These are phyloP conservation scores for Nakataea oryzae DNA, from an alignment of 2,329 filamentous ascomycete genomes.

Conservation along the genomic window DNA sequence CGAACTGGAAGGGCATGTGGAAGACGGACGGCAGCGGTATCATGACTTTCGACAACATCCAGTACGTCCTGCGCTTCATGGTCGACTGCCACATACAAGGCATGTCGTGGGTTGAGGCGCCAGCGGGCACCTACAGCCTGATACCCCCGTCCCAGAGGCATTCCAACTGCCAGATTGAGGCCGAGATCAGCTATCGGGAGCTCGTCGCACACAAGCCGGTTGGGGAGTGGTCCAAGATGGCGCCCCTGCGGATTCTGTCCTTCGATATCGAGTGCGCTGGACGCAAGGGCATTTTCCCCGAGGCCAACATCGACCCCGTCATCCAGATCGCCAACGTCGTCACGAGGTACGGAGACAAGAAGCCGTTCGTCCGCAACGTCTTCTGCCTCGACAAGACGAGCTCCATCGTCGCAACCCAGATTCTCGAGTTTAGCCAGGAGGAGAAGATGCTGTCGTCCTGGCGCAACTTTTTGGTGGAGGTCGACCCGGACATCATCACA, in stretches of 20 bases:
- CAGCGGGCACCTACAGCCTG: slow-evolving; percentile 61
- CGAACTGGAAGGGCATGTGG: slow-evolving; percentile 92
- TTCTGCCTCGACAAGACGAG: slow-evolving; percentile 92
- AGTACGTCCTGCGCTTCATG: slow-evolving; percentile 95
- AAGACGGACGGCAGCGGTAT: slow-evolving; percentile 58
- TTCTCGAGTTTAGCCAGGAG: slow-evolving; percentile 73
- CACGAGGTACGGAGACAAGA: slow-evolving; percentile 86
- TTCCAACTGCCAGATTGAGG: slow-evolving; percentile 95
- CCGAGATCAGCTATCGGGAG: slow-evolving; percentile 69
- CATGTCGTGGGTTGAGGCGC: slow-evolving; percentile 95
- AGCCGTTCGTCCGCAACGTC: slow-evolving; percentile 92
- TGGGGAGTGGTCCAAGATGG: slow-evolving; percentile 97
- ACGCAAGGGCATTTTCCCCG: slow-evolving; percentile 93
- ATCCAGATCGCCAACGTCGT: slow-evolving; percentile 98
- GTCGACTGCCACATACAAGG: slow-evolving; percentile 89
- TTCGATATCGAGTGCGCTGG: slow-evolving; percentile 99
- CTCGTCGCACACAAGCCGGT: slow-evolving; percentile 80
- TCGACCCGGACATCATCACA: slow-evolving; percentile 94
- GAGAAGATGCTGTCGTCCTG: slow-evolving; percentile 86
- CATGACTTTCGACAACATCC: slow-evolving; percentile 89
- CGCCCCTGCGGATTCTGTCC: slow-evolving; percentile 80
- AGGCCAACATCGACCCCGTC: slow-evolving; percentile 82
- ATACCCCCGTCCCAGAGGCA: slow-evolving; percentile 57
- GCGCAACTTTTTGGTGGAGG: slow-evolving; percentile 80
- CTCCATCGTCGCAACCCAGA: slow-evolving; percentile 87